A percentile compares a stretch with the other conserved stretches of the same genome.
These are phyloP conservation scores for Backusella macrospora DNA, from an alignment of 192 early-diverging fungal genomes.

Conservation along the genomic window DNA sequence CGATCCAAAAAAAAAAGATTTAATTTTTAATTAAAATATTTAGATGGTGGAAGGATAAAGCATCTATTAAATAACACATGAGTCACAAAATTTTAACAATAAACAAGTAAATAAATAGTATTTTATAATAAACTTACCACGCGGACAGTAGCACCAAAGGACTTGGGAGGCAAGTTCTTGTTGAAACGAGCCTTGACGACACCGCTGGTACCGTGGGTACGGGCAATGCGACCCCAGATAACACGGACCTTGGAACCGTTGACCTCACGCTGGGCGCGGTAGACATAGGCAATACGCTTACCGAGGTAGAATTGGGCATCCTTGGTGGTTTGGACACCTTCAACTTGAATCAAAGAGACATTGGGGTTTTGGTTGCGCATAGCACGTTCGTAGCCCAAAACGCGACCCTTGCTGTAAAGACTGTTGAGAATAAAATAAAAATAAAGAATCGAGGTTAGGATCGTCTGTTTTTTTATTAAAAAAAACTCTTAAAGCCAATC, in stretches of 20 bases:
- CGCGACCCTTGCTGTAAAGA: constrained; percentile 97
- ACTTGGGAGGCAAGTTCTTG: constrained; percentile 94
- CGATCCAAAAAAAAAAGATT: constrained; percentile 1
- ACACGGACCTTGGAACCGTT: constrained; percentile 94
- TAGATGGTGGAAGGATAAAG: constrained; percentile 86
- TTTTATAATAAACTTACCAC: constrained; percentile 68
- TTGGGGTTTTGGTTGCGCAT: constrained; percentile 91
- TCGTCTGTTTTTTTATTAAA: background rate
- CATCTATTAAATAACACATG: constrained; percentile 64
- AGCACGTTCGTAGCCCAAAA: constrained; percentile 93
- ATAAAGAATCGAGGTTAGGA: background rate
- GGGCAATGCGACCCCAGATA: constrained; percentile 97
- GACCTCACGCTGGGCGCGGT: constrained; percentile 84
- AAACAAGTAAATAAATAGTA: background rate
- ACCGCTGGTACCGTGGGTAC: constrained; percentile 94
- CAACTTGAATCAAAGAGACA: constrained; percentile 91
- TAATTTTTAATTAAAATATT: constrained; percentile 20
- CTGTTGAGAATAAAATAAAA: constrained; percentile 50
- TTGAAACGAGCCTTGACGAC: constrained; percentile 97
- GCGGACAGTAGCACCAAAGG: constrained; percentile 90
- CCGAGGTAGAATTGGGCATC: constrained; percentile 97
- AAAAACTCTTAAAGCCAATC: too few species aligned
- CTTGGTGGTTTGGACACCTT: constrained; percentile 87
- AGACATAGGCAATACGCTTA: constrained; percentile 98
- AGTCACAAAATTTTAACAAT: background rate